phyloP scores from a whole-genome alignment of 1,284 basidiomycete genomes.

The Sanguinoderma infundibulare region DNA sequence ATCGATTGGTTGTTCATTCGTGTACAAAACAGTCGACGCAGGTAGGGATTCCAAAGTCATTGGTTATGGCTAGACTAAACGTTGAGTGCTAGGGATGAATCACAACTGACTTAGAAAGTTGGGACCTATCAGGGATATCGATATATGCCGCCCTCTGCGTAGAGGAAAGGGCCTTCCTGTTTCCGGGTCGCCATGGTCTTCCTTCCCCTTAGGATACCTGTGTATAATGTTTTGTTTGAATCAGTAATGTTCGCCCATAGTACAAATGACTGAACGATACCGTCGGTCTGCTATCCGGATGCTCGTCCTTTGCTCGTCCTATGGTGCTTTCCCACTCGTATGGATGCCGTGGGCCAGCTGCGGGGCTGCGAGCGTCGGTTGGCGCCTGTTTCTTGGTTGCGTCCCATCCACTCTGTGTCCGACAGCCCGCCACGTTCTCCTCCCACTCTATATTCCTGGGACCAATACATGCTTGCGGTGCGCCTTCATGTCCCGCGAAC shows the following conservation, averaged over 20 bases:
- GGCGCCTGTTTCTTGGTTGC: background rate
- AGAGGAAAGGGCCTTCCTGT: no score
- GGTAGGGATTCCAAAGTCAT: conserved; percentile 25
- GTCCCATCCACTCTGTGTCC: background rate
- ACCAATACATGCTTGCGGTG: conserved; percentile 5
- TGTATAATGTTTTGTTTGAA: background rate
- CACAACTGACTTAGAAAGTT: background rate
- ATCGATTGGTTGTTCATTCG: conserved; percentile 94
- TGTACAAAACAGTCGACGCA: conserved; percentile 80
- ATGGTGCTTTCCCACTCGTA: background rate
- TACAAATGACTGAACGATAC: no score
- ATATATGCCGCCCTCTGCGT: no score
- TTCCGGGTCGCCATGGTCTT: background rate
- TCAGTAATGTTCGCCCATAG: no score
- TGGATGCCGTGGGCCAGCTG: no score
- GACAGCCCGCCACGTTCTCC: background rate
- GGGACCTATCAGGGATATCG: no score
- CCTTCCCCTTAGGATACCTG: background rate
- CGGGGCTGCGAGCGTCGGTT: background rate
- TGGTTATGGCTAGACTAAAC: background rate
- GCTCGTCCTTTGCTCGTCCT: background rate
- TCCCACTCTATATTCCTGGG: background rate
- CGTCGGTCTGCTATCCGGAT: no score
- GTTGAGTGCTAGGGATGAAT: background rate
- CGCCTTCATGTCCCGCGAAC: conserved; percentile 27